These are phyloP conservation scores for Rosa chinensis DNA, from an alignment of 306 rosid genomes.

Conservation along the genomic window DNA sequence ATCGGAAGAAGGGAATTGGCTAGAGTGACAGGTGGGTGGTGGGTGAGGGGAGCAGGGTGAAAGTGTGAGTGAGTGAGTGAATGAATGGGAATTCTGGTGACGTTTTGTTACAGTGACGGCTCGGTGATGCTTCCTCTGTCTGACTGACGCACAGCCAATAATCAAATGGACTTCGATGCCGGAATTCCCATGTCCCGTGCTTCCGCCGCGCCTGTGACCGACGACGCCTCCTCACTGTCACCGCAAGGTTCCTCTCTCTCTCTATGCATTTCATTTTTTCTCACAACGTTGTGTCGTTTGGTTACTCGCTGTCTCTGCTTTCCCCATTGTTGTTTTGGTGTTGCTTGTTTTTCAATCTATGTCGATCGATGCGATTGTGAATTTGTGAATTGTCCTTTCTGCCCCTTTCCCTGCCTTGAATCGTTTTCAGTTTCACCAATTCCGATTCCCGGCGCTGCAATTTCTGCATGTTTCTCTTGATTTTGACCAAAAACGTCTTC, in stretches of 20 bases:
- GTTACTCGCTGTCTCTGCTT: background rate
- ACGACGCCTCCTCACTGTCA: conserved; percentile 49
- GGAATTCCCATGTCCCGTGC: conserved; percentile 63
- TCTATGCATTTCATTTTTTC: background rate
- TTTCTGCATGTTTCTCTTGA: background rate
- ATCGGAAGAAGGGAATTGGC: conserved; percentile 10
- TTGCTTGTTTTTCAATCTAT: conserved; percentile 9
- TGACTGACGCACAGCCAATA: conserved; percentile 1
- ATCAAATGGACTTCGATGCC: conserved; percentile 75
- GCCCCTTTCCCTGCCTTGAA: conserved; percentile 4
- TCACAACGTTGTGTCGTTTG: background rate
- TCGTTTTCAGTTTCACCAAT: background rate
- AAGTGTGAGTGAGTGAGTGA: conserved; percentile 16
- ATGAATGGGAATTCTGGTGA: conserved; percentile 46
- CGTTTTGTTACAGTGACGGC: conserved; percentile 28
- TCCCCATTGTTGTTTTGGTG: conserved; percentile 1
- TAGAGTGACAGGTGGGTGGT: conserved; percentile 13
- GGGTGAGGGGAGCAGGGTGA: background rate
- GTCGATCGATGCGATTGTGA: conserved; percentile 1
- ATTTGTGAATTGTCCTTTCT: conserved; percentile 23
- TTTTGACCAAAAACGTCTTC: background rate
- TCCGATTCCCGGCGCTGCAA: conserved; percentile 1
- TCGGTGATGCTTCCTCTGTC: conserved; percentile 13
- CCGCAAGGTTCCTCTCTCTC: conserved; percentile 39
- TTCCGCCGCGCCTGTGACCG: conserved; percentile 45